phyloP scores from a whole-genome alignment of 345 rosid species.

The Ceriops decandra region DNA sequence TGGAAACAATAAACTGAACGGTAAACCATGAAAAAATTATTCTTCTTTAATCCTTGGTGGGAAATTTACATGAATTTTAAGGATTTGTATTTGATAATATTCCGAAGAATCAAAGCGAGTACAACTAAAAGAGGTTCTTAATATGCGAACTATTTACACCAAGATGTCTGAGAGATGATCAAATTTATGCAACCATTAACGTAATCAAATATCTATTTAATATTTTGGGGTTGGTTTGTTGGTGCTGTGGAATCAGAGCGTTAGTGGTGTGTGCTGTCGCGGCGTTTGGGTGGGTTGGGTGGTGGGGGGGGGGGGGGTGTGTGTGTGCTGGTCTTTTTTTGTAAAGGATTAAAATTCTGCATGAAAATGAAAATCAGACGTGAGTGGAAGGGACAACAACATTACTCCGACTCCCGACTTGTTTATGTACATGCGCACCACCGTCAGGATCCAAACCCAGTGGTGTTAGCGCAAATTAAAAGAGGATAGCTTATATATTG shows the following conservation, averaged over 20 bases:
- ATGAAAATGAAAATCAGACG: background rate
- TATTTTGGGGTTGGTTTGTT: too few relatives aligned
- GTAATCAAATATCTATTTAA: too few relatives aligned
- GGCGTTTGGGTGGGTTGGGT: background rate
- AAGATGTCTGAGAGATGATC: too few relatives aligned
- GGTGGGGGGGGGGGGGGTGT: background rate
- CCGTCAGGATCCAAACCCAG: too few relatives aligned
- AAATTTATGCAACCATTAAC: background rate
- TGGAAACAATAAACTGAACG: too few relatives aligned
- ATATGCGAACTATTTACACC: too few relatives aligned
- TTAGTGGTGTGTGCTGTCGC: slow-evolving; percentile 19
- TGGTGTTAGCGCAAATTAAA: too few relatives aligned
- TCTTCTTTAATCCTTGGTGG: slow-evolving; percentile 10
- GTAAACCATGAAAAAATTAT: background rate
- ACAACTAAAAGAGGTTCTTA: background rate
- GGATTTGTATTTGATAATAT: slow-evolving; percentile 13
- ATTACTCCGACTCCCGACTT: background rate
- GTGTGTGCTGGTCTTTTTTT: slow-evolving; percentile 16
- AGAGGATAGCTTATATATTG: too few relatives aligned
- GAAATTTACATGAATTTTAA: slow-evolving; percentile 18
- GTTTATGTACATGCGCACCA: too few relatives aligned
- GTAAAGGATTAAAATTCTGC: slow-evolving; percentile 20
- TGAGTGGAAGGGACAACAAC: background rate
- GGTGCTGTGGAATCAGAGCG: slow-evolving; percentile 2
- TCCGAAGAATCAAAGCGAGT: slow-evolving; percentile 12